Evolutionary conservation across 2,329 filamentous ascomycete genomes (phyloP), one percentile per base, ranked within the genome.

Genomic region (Hymenoscyphus scutula): DNA sequence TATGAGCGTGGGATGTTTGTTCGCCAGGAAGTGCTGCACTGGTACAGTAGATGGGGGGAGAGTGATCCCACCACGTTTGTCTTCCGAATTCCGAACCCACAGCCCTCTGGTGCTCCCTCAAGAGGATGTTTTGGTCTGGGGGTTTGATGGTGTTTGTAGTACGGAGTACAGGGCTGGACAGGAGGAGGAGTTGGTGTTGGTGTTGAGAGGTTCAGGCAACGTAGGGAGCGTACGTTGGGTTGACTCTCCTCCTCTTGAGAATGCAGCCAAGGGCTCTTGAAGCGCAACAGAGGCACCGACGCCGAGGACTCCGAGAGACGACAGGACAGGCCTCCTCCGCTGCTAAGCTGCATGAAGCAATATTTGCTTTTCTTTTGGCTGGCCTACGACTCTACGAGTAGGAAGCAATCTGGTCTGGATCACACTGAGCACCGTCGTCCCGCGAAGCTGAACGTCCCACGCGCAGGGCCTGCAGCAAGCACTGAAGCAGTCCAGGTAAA

Each of bases 21-120:
- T 51, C 19, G 45, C 45, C 19, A 51, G 19, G 8, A 23, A 51
- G 45, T n/a, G n/a, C n/a, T n/a, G n/a, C n/a, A n/a, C n/a, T n/a
- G n/a, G n/a, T n/a, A n/a, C n/a, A n/a, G n/a, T 51, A 25, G 45
- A 51, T 51, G 23, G 45, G 3, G 6, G 27, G 25, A 25, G 45
- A 51, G 25, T 51, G 45, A 10, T 51, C 19, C 45, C 45, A 51
- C 45, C 45, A 51, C 45, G 45, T 51, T 51, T 51, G 45, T 51
- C 19, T 51, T 51, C 45, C 45, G 45, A 23, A 25, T 23, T 51
- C 45, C 45, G 45, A 51, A 25, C 45, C 11, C 45, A 51, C 23
- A 1, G 45, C 38, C 34, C n/a, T 23, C 17, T 45, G 38, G 38
- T 45, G 45, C 10, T 25, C 23, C 45, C 19, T 51, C 45, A 51